phyloP scores from a whole-genome alignment of 345 rosid genomes.

The Camelina neglecta region DNA sequence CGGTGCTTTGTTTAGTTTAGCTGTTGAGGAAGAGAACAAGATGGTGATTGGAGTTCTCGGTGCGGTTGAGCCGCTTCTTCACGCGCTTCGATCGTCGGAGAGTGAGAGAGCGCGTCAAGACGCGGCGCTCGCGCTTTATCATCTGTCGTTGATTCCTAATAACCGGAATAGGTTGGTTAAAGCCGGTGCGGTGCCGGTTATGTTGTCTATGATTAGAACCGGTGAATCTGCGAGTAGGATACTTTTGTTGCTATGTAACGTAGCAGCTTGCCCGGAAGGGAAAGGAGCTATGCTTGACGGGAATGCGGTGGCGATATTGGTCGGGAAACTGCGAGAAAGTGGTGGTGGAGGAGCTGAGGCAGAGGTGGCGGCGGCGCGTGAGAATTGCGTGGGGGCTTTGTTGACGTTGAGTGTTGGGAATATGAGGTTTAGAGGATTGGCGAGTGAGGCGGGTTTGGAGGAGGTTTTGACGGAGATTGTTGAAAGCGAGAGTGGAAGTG shows the following conservation, averaged over 20 bases:
- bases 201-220: conserved; percentile 62
- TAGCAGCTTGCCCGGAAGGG: conserved; percentile 73
- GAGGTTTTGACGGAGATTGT: conserved; percentile 61
- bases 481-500: conserved; percentile 53
- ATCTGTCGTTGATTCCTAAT: conserved; percentile 63
- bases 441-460: conserved; percentile 59
- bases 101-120: conserved; percentile 69
- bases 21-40: conserved; percentile 78
- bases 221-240: conserved; percentile 56
- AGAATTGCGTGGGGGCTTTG: conserved; percentile 70
- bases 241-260: conserved; percentile 61
- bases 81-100: conserved; percentile 60
- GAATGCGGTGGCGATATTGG: conserved; percentile 65
- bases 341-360: conserved; percentile 50
- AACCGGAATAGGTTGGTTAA: conserved; percentile 66
- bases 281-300: conserved; percentile 74
- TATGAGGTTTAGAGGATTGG: conserved; percentile 77
- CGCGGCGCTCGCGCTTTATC: conserved; percentile 80
- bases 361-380: conserved; percentile 52
- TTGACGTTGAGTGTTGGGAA: conserved; percentile 61
- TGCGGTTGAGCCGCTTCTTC: conserved; percentile 74
- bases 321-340: conserved; percentile 55
- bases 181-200: conserved; percentile 65
- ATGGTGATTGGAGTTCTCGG: conserved; percentile 88
- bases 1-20: conserved; percentile 80